Percentiles rank a stretch among this genome's conserved stretches.
phyloP scores from a whole-genome alignment of 495 filamentous ascomycete species.

The Hypomontagnella monticulosa region DNA sequence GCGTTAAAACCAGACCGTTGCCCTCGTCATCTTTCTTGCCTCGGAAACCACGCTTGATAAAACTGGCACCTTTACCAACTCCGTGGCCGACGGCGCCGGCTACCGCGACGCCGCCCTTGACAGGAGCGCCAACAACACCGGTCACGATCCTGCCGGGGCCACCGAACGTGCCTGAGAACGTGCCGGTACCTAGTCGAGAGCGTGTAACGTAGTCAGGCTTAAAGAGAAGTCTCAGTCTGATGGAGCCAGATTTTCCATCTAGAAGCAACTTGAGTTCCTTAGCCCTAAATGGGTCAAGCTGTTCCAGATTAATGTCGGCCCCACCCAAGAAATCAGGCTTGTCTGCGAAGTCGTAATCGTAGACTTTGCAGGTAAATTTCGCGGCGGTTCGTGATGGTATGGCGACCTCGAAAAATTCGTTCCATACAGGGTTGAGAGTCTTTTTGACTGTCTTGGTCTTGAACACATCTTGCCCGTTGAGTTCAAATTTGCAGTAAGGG shows the following conservation, averaged over 20 bases:
- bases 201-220: constrained; percentile 91
- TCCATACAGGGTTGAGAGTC: constrained; percentile 93
- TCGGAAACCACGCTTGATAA: constrained; percentile 82
- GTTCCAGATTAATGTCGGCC: constrained; percentile 78
- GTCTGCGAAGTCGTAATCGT: constrained; percentile 95
- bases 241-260: constrained; percentile 87
- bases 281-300: constrained; percentile 83
- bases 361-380: constrained; percentile 84
- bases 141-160: constrained; percentile 90
- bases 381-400: constrained; percentile 84
- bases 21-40: constrained; percentile 69
- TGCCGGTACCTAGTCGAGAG: constrained; percentile 87
- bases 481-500: constrained; percentile 92
- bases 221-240: constrained; percentile 90
- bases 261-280: constrained; percentile 77
- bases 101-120: constrained; percentile 87
- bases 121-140: constrained; percentile 79
- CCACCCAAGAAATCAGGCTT: constrained; percentile 87
- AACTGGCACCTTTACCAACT: constrained; percentile 87
- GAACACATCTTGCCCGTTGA: constrained; percentile 85
- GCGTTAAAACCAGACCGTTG: constrained; percentile 41
- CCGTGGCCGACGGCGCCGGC: constrained; percentile 75
- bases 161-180: constrained; percentile 92
- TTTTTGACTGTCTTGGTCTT: constrained; percentile 97
- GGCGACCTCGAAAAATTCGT: constrained; percentile 88